A percentile compares a stretch with the other conserved stretches of the same genome.
phyloP scores from a whole-genome alignment of 768 basidiomycete species.

The Amanita rubescens region DNA sequence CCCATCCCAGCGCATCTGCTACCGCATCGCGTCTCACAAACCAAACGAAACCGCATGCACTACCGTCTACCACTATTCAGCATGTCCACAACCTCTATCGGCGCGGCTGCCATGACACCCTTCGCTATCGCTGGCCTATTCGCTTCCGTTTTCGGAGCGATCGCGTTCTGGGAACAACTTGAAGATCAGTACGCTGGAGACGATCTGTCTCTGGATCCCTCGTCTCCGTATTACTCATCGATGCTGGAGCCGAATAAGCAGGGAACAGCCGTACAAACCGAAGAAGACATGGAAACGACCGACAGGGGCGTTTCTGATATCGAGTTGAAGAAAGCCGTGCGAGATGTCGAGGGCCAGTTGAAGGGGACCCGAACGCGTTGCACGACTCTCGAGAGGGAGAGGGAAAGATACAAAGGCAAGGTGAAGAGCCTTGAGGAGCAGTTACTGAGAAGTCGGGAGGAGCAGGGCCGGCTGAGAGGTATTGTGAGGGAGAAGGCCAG shows the following conservation, averaged over 20 bases:
- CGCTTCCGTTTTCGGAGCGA: not conserved
- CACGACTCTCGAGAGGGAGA: not conserved
- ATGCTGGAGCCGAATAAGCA: not conserved
- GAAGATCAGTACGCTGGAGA: not conserved
- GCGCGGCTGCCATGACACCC: no score
- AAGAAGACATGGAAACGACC: not conserved
- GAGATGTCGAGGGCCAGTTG: not conserved
- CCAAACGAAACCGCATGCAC: no score
- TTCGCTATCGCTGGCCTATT: conserved; percentile 1
- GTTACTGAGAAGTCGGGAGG: not conserved
- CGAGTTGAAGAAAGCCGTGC: not conserved
- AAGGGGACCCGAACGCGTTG: not conserved
- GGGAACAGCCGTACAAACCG: not conserved
- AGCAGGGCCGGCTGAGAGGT: not conserved
- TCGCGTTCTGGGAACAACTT: conserved; percentile 2
- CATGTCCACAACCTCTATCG: not conserved
- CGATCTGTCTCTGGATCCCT: not conserved
- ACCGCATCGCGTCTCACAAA: no score
- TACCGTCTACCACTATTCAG: no score
- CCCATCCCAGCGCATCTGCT: no score
- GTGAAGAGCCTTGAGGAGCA: not conserved
- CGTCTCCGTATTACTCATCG: no score
- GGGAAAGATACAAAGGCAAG: not conserved
- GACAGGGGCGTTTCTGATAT: no score
- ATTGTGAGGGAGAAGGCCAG: not conserved